These are phyloP conservation scores for Lichtheimia hyalospora DNA, from an alignment of 371 early-diverging fungal species.

Conservation along the genomic window DNA sequence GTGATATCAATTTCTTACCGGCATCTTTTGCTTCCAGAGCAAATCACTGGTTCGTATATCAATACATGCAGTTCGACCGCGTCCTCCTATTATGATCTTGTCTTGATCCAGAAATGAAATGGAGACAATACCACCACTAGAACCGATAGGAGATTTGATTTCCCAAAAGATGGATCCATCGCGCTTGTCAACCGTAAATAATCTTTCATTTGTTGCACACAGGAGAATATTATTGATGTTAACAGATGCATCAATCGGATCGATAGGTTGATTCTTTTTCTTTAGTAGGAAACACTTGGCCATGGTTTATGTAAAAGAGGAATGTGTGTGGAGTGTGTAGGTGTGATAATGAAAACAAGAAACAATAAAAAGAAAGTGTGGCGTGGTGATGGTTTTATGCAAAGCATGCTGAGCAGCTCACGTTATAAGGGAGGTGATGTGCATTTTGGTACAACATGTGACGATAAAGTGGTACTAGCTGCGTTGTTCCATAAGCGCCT, in stretches of 20 bases:
- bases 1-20: background rate
- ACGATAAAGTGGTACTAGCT: background rate
- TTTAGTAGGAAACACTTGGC: no score
- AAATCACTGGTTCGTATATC: conserved; percentile 1
- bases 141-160: conserved; percentile 4
- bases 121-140: background rate
- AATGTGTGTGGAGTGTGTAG: no score
- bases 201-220: background rate
- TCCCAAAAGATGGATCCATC: conserved; percentile 1
- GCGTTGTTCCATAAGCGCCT: background rate
- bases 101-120: conserved; percentile 3
- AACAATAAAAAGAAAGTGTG: no score
- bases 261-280: no score
- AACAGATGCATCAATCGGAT: background rate
- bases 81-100: conserved; percentile 2
- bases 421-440: no score
- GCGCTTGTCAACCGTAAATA: background rate
- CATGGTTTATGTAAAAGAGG: no score
- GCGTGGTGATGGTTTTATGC: no score
- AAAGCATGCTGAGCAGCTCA: no score
- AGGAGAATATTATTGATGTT: background rate
- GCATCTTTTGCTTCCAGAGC: conserved; percentile 10
- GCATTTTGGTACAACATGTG: no score
- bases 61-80: conserved; percentile 4
- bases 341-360: no score